phyloP scores from a whole-genome alignment of 192 early-diverging fungal genomes.

The Coemansia sp. region DNA sequence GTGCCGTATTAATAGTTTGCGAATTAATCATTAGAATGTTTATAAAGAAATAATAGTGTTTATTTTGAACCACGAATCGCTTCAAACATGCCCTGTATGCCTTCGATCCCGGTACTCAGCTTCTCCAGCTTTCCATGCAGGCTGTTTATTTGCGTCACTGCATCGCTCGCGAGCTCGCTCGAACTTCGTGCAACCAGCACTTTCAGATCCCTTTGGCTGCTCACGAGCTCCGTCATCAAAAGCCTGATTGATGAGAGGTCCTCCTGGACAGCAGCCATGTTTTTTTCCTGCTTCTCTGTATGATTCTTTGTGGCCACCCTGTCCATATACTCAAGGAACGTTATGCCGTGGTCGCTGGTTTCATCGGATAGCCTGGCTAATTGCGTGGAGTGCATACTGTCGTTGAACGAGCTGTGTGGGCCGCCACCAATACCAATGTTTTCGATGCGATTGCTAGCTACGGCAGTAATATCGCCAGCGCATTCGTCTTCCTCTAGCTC shows the following conservation, averaged over 20 bases:
- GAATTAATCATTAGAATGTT: not conserved
- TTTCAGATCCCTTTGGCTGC: not conserved
- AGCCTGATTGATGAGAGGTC: not conserved
- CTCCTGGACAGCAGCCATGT: not conserved
- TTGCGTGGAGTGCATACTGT: not conserved
- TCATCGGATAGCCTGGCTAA: not conserved
- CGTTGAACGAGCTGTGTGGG: not conserved
- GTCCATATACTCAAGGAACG: not conserved
- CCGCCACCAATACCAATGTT: not conserved
- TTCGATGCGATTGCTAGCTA: not conserved
- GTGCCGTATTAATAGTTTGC: too few relatives aligned
- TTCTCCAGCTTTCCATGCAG: not conserved
- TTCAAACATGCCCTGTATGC: not conserved
- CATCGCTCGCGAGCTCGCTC: not conserved
- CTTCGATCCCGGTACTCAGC: not conserved
- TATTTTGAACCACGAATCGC: not conserved
- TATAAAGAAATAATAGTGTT: not conserved
- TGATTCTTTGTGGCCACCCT: not conserved
- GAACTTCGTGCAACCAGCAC: not conserved
- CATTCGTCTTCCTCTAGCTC: not conserved
- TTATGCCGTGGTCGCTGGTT: not conserved
- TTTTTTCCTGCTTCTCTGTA: not conserved
- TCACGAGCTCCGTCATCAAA: not conserved
- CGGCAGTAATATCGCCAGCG: not conserved
- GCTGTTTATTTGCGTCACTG: not conserved